A percentile compares a stretch with the other conserved stretches of the same genome.
phyloP scores from a whole-genome alignment of 306 rosid species.

The Pueraria montana region DNA sequence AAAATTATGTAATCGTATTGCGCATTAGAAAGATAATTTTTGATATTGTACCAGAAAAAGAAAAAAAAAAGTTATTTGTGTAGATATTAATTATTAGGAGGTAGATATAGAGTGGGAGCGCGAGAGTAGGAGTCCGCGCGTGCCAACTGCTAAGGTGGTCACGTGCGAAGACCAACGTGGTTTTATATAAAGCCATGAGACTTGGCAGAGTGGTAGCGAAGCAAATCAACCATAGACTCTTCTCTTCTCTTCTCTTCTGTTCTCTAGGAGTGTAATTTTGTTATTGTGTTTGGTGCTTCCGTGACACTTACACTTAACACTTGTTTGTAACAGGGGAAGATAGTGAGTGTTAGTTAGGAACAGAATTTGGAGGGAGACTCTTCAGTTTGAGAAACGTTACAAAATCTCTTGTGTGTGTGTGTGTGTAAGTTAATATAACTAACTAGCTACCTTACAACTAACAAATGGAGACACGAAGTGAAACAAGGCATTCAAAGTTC shows the following conservation, averaged over 20 bases:
- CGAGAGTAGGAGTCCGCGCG: conserved; percentile 54
- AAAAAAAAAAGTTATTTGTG: background rate
- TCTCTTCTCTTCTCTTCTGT: background rate
- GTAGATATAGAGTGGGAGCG: background rate
- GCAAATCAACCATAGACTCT: conserved; percentile 23
- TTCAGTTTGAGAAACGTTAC: conserved; percentile 20
- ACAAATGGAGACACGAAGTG: conserved; percentile 72
- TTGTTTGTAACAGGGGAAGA: background rate
- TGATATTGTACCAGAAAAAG: background rate
- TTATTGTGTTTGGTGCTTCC: background rate
- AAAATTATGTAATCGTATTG: no score
- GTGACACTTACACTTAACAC: background rate
- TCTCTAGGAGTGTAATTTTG: background rate
- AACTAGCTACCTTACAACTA: conserved; percentile 22
- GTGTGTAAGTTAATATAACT: background rate
- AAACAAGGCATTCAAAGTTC: conserved; percentile 77
- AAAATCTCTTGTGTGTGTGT: background rate
- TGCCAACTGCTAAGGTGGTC: conserved; percentile 63
- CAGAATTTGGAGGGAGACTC: conserved; percentile 47
- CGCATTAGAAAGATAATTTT: no score
- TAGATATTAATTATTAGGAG: background rate
- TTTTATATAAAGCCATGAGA: conserved; percentile 59
- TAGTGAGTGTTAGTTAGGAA: background rate
- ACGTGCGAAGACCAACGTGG: conserved; percentile 67
- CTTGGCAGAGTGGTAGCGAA: conserved; percentile 33